Base-by-base conservation (phyloP, 2,329 filamentous ascomycete species). In the Xylariomycetidae sp. region DNA sequence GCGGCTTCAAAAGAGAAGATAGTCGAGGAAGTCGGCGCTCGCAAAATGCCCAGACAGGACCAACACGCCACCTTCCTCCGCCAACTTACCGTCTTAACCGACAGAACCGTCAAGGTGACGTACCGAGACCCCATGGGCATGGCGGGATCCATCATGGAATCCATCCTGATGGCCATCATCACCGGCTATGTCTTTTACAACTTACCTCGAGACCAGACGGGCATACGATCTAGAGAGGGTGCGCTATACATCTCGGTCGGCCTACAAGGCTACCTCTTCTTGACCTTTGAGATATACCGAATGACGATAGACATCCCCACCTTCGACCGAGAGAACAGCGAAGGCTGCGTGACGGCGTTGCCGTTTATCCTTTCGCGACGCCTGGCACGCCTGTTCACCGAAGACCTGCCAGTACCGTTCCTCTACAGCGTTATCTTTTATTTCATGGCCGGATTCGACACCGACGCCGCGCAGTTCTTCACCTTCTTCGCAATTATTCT, bases 71-170 rank as follows among this genome's bases (percentile, higher is more conserved):
- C 71, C 0, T 76, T 85, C 39, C 41, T 66, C 14, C 74, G 77
- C 26, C 82, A 88, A 47, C 59, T 81, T 5, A 59, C 58, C 3
- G 80, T 88, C 2, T 59, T 88, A 14, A 86, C 82, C 0, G 65
- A 74, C 18, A 70, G 84, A 10, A 85, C 81, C 0, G 72, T 85
- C 48, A 77, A 78, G 31, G 79, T 81, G 2, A 88, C 84, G 0
- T 75, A 81, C 35, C 71, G 84, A n/a, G 84, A 90, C 48, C 82
- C 84, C 0, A 75, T 88, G 60, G 84, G 84, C 3, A 79, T 88
- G 67, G 65, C 74, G 10, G 81, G 82, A 1, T 80, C 79, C 35
- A 62, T 88, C 3, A 50, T 83, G 3, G 82, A 88, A 53, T 80
- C 82, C 1, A 62, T 84, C 6, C 61, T 72, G 1, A 86, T 89